Percentiles rank a stretch among this genome's conserved stretches.
phyloP scores from a whole-genome alignment of 257 asterid species.

The Solanum boliviense region DNA sequence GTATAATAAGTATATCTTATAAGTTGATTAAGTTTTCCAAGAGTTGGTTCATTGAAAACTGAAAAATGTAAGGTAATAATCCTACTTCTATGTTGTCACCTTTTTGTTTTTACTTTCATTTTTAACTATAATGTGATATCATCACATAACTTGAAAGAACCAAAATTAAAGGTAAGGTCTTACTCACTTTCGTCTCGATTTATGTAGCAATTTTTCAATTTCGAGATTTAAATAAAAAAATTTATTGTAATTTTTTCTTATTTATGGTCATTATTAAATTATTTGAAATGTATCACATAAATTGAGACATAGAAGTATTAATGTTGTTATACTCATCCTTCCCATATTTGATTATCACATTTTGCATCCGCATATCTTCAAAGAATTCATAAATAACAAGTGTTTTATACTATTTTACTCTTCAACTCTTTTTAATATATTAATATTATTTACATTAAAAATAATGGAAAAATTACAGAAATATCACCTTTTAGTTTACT shows the following conservation, averaged over 20 bases:
- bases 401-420: not conserved
- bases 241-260: too few relatives aligned
- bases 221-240: fast-evolving
- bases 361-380: not conserved
- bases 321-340: not conserved
- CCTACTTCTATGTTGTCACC: not conserved
- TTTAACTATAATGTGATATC: not conserved
- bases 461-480: too few relatives aligned
- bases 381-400: not conserved
- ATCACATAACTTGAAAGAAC: not conserved
- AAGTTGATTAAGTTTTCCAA: not conserved
- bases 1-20: not conserved
- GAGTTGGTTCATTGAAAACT: not conserved
- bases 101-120: not conserved
- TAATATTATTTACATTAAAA: not conserved
- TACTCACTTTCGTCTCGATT: not conserved
- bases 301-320: not conserved
- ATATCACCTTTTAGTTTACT: too few relatives aligned
- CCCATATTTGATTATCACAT: not conserved
- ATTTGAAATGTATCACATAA: fast-evolving
- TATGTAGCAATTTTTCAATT: fast-evolving
- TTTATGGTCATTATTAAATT: fast-evolving
- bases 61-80: not conserved
- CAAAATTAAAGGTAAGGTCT: not conserved
- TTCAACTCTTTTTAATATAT: not conserved